Percentiles rank a stretch among this genome's conserved stretches.
Evolutionary conservation across 2,329 filamentous ascomycete species (phyloP).

Genomic region (Fusarium bulbicola): DNA sequence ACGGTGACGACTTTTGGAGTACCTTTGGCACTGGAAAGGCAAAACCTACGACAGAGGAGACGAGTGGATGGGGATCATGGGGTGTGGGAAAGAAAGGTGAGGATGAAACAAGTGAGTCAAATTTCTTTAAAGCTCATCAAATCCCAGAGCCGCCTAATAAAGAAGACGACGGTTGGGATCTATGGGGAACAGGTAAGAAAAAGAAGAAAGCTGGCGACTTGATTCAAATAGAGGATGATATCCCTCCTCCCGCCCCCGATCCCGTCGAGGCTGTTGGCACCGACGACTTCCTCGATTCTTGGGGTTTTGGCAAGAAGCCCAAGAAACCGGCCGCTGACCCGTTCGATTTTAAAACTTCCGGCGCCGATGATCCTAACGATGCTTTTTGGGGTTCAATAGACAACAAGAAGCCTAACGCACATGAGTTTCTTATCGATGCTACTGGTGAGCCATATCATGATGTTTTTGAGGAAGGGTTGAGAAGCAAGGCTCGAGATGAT

Average conservation of each 20-base stretch:
- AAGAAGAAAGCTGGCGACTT: slow-evolving; percentile 51
- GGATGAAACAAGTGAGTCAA: slow-evolving; percentile 35
- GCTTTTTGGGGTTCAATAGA: slow-evolving; percentile 49
- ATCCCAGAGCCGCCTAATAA: slow-evolving; percentile 19
- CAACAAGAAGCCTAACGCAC: slow-evolving; percentile 56
- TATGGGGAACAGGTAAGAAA: slow-evolving; percentile 46
- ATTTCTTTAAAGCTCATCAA: slow-evolving; percentile 19
- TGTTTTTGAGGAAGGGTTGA: slow-evolving; percentile 55
- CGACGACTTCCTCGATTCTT: slow-evolving; percentile 65
- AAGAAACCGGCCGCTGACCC: slow-evolving; percentile 46
- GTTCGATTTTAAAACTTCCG: slow-evolving; percentile 51
- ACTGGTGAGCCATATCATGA: slow-evolving; percentile 58
- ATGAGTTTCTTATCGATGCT: slow-evolving; percentile 56
- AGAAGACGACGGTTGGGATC: slow-evolving; percentile 39
- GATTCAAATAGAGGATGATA: slow-evolving; percentile 49
- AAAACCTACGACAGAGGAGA: slow-evolving; percentile 30
- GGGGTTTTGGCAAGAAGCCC: slow-evolving; percentile 64
- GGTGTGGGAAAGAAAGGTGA: slow-evolving; percentile 35
- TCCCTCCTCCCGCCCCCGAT: slow-evolving; percentile 42
- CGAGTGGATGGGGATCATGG: slow-evolving; percentile 37
- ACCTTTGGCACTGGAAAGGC: slow-evolving; percentile 37
- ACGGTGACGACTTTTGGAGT: slow-evolving; percentile 43
- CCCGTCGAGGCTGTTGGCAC: slow-evolving; percentile 48
- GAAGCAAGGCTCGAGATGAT: slow-evolving; percentile 53
- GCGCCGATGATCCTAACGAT: slow-evolving; percentile 55